A percentile compares a stretch with the other conserved stretches of the same genome.
These are phyloP conservation scores for Aspergillus awamori DNA, from an alignment of 2,329 filamentous ascomycete species.

Conservation along the genomic window DNA sequence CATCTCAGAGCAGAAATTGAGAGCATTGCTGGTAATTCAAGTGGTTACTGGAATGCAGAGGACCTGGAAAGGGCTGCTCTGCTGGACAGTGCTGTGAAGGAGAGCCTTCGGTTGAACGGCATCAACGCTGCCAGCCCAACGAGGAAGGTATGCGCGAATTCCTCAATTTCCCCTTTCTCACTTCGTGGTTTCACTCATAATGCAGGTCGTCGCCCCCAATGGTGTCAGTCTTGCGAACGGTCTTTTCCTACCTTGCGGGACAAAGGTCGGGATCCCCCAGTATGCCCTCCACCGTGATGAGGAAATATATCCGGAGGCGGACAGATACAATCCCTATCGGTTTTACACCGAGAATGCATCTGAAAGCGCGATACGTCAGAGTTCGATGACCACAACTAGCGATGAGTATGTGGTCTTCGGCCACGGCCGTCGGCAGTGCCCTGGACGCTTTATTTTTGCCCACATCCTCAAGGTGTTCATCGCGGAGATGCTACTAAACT, in stretches of 20 bases:
- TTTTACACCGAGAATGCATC: conserved; percentile 12
- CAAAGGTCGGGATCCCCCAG: conserved; percentile 19
- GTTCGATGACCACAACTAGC: conserved; percentile 15
- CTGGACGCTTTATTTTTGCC: conserved; percentile 18
- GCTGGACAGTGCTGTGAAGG: conserved; percentile 19
- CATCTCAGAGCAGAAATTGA: conserved; percentile 14
- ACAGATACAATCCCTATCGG: conserved; percentile 18
- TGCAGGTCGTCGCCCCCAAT: conserved; percentile 14
- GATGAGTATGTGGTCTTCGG: conserved; percentile 19
- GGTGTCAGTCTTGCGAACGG: conserved; percentile 15
- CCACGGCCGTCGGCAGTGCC: conserved; percentile 20
- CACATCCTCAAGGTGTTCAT: conserved; percentile 17
- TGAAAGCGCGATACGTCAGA: conserved; percentile 6
- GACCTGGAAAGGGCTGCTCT: conserved; percentile 11
- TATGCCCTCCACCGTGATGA: conserved; percentile 21
- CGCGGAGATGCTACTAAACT: conserved; percentile 20
- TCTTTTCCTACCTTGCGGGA: conserved; percentile 16
- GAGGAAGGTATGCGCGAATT: conserved; percentile 2
- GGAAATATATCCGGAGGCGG: conserved; percentile 14
- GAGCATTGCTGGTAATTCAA: conserved; percentile 1
- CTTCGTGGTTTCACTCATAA: background rate
- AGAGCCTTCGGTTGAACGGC: conserved; percentile 19
- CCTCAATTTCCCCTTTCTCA: too few relatives aligned
- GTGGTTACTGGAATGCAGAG: conserved; percentile 13
- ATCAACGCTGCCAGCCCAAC: conserved; percentile 20